phyloP scores from a whole-genome alignment of 306 rosid genomes.

The Quercus bicolor region DNA sequence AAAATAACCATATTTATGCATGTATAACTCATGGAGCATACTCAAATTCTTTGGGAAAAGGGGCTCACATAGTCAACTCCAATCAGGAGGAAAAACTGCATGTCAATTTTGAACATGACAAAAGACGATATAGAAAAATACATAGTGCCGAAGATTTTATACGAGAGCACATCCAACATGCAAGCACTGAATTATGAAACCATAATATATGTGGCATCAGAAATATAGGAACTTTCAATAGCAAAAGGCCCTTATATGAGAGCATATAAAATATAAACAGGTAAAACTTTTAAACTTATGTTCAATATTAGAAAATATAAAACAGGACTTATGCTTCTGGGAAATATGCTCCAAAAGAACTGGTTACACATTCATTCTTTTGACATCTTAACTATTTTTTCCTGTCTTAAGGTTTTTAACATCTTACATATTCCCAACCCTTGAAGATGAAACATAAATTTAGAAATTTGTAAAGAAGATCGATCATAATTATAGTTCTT shows the following conservation, averaged over 20 bases:
- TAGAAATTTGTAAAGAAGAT: too few species aligned
- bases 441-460: too few species aligned
- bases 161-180: not conserved
- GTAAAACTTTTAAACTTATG: not conserved
- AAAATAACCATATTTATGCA: not conserved
- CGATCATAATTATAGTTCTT: too few species aligned
- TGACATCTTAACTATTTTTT: not conserved
- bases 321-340: too few species aligned
- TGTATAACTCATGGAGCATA: too few species aligned
- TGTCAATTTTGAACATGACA: not conserved
- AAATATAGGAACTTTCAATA: not conserved
- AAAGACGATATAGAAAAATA: not conserved
- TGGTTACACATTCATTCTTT: not conserved
- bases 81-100: not conserved
- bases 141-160: not conserved
- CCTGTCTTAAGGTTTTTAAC: too few species aligned
- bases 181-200: not conserved
- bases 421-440: too few species aligned
- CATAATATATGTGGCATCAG: too few species aligned
- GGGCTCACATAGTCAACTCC: not conserved
- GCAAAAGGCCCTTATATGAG: not conserved
- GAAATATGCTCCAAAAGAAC: too few species aligned
- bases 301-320: not conserved
- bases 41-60: too few species aligned
- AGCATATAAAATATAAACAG: not conserved